Conservation (phyloP, 768 basidiomycete genomes). For the Termitomyces sp. region DNA sequence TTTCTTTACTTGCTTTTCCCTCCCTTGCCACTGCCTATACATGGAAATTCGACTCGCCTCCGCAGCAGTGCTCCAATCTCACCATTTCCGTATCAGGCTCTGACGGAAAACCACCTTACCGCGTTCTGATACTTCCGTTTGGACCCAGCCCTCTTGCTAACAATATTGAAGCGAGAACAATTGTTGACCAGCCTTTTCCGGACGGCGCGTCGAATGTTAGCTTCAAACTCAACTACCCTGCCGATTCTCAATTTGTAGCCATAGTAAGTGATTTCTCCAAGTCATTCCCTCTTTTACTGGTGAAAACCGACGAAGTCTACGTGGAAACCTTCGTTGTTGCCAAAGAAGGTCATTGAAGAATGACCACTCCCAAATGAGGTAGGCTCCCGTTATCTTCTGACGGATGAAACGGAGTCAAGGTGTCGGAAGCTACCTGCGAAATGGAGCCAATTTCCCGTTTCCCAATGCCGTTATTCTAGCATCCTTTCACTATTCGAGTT, state of each 20-base stretch:
- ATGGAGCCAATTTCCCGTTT: not conserved
- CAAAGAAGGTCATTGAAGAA: not conserved
- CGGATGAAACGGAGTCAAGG: not conserved
- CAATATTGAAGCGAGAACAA: slow-evolving; percentile 59
- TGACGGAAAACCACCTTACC: slow-evolving; percentile 64
- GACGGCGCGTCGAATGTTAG: slow-evolving; percentile 34
- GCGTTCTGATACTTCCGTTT: slow-evolving; percentile 61
- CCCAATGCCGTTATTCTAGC: not conserved
- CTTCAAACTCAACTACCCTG: slow-evolving; percentile 64
- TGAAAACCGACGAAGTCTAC: not conserved
- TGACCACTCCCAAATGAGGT: not conserved
- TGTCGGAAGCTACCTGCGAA: not conserved
- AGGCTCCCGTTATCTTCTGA: not conserved
- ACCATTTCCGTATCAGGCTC: slow-evolving; percentile 53
- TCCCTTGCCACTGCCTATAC: slow-evolving; percentile 34
- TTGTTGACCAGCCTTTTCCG: slow-evolving; percentile 53
- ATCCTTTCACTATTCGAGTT: not conserved
- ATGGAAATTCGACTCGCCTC: slow-evolving; percentile 43
- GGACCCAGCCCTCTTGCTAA: slow-evolving; percentile 61
- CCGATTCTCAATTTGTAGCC: slow-evolving; percentile 69
- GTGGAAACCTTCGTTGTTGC: not conserved
- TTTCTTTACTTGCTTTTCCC: slow-evolving; percentile 25
- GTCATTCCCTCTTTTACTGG: not conserved
- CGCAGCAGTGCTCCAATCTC: slow-evolving; percentile 66
- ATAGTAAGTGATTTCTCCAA: slow-evolving; percentile 50